Evolutionary conservation across 1,284 basidiomycete species (phyloP).

Genomic region (Wallemia ichthyophaga): DNA sequence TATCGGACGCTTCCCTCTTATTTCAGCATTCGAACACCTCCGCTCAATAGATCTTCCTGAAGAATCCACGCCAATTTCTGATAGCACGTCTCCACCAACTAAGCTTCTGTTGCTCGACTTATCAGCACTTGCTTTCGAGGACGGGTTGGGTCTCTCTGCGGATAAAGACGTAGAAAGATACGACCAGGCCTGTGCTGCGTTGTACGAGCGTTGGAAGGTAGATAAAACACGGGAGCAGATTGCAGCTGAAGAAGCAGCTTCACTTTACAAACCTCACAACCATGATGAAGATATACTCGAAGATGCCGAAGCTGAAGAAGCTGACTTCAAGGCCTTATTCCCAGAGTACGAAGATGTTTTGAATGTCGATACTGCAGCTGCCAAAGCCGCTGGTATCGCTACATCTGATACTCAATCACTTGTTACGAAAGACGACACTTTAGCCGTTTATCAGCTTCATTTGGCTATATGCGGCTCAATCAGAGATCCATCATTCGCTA

Average conservation of each 20-base stretch:
- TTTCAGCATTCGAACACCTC: constrained; percentile 8
- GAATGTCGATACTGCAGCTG: constrained; percentile 10
- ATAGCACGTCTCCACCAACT: constrained; percentile 2
- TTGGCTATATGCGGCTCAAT: not conserved
- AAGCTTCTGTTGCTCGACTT: constrained; percentile 23
- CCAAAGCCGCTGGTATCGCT: constrained; percentile 2
- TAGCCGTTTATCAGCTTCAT: constrained; percentile 9
- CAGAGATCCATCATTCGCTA: not conserved
- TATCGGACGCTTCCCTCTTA: constrained; percentile 8
- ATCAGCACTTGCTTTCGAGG: constrained; percentile 22
- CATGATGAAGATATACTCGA: constrained; percentile 28
- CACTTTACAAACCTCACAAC: constrained; percentile 45
- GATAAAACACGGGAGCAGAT: constrained; percentile 42
- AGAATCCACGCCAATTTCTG: not conserved
- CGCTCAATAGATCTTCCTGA: not conserved
- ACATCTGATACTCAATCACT: constrained; percentile 7
- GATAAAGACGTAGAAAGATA: constrained; percentile 4
- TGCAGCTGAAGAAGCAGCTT: constrained; percentile 31
- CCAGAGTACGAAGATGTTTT: constrained; percentile 46
- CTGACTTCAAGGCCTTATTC: constrained; percentile 52
- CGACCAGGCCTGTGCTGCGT: constrained; percentile 7
- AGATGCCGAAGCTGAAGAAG: constrained; percentile 46
- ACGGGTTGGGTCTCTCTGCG: constrained; percentile 8
- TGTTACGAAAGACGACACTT: constrained; percentile 5
- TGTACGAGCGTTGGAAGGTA: constrained; percentile 49